These are phyloP conservation scores for Chaetomiaceae sp. DNA, from an alignment of 2,329 filamentous ascomycete species.

Conservation along the genomic window DNA sequence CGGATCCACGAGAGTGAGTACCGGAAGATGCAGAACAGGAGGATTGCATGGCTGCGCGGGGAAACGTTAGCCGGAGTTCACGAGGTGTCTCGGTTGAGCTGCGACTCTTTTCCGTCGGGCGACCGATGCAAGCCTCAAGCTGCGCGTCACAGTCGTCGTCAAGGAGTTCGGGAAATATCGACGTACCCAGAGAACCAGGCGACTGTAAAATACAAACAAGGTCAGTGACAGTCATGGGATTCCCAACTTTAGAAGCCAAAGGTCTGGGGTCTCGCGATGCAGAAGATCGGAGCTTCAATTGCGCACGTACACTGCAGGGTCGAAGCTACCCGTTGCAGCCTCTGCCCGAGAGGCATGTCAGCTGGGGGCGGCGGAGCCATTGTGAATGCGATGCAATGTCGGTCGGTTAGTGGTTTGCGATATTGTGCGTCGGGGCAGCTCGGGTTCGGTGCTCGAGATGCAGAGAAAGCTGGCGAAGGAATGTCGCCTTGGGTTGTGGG, in stretches of 20 bases:
- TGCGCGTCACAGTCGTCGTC: not conserved
- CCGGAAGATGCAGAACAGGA: conserved; percentile 76
- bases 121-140: not conserved
- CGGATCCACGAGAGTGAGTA: conserved; percentile 83
- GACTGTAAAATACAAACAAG: conserved; percentile 43
- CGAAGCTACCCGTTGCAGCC: conserved; percentile 72
- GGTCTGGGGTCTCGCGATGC: not conserved
- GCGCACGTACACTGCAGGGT: conserved; percentile 79
- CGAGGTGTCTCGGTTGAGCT: not conserved
- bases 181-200: conserved; percentile 80
- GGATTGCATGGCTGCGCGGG: conserved; percentile 67
- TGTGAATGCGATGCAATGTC: not conserved
- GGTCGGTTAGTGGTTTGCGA: not conserved
- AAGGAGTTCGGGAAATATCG: conserved; percentile 1
- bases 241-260: not conserved
- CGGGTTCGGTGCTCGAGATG: not conserved
- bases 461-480: conserved; percentile 12
- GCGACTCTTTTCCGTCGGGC: not conserved
- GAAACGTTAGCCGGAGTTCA: conserved; percentile 6
- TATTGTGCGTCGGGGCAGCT: conserved; percentile 5
- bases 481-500: conserved; percentile 13
- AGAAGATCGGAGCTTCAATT: conserved; percentile 18
- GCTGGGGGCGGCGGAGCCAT: conserved; percentile 74
- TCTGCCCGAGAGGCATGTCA: conserved; percentile 65
- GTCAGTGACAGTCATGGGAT: conserved; percentile 32